These are phyloP conservation scores for Chlorella sp. DNA, from an alignment of 139 green algal genomes.

Conservation along the genomic window DNA sequence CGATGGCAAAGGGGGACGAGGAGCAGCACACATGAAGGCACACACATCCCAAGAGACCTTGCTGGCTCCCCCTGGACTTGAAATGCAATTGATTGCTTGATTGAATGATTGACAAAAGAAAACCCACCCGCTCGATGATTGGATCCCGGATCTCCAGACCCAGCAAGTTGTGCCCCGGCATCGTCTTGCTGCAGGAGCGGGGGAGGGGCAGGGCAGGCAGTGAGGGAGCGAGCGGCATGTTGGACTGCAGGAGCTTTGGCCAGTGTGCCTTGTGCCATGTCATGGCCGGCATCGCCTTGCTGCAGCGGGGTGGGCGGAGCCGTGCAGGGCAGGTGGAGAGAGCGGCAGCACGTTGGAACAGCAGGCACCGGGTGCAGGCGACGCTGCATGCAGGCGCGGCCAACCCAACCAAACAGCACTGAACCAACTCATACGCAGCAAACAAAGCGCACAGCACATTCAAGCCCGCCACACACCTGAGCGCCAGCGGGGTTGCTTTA, in stretches of 20 bases:
- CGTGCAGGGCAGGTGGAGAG: background rate
- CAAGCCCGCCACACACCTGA: conserved; percentile 6
- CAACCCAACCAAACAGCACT: too few species aligned
- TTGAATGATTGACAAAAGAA: too few species aligned
- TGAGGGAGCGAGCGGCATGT: background rate
- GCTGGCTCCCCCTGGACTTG: too few species aligned
- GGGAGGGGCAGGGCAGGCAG: background rate
- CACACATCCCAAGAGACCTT: too few species aligned
- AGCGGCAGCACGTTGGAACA: background rate
- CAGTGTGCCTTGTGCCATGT: too few species aligned
- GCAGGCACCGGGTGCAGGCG: too few species aligned
- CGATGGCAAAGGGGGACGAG: too few species aligned
- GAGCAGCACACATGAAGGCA: too few species aligned
- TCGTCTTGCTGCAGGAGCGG: conserved; percentile 19
- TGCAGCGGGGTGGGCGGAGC: background rate
- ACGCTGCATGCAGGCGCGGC: too few species aligned
- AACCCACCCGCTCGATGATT: conserved; percentile 71
- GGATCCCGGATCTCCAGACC: conserved; percentile 84
- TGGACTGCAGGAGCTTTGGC: background rate
- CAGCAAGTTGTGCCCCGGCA: conserved; percentile 74
- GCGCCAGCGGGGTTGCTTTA: conserved; percentile 67
- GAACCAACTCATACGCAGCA: too few species aligned
- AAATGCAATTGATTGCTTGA: too few species aligned
- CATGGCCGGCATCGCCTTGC: conserved; percentile 35
- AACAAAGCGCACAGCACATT: too few species aligned